Evolutionary conservation across 169 alveolate genomes (phyloP).

Genomic region (Plasmodium reichenowi): DNA sequence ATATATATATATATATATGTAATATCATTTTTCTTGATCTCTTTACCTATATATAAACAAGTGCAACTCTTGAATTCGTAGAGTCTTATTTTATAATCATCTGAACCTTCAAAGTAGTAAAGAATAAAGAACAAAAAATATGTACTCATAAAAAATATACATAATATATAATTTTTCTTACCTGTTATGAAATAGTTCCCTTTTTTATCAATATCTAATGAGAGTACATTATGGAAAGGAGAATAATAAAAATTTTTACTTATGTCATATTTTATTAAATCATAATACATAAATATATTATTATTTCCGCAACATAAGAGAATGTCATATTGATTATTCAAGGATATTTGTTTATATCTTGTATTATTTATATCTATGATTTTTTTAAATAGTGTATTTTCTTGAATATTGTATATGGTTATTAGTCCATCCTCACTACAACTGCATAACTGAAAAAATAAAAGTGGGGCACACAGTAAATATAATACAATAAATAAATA

Average conservation of each 20-base stretch:
- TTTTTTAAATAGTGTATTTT: slow-evolving; percentile 24
- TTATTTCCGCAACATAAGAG: slow-evolving; percentile 66
- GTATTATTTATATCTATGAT: slow-evolving; percentile 38
- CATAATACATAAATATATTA: slow-evolving; percentile 70
- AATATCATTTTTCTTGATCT: background rate
- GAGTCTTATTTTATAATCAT: slow-evolving; percentile 39
- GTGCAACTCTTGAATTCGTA: slow-evolving; percentile 74
- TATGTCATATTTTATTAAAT: slow-evolving; percentile 46
- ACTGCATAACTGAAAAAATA: slow-evolving; percentile 30
- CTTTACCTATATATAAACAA: slow-evolving; percentile 45
- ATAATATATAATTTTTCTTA: background rate
- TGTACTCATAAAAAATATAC: too few species aligned
- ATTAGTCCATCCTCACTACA: slow-evolving; percentile 69
- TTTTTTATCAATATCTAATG: slow-evolving; percentile 49
- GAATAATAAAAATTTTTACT: slow-evolving; percentile 63
- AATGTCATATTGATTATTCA: slow-evolving; percentile 48
- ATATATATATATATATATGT: background rate
- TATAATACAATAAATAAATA: background rate
- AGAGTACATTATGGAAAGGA: slow-evolving; percentile 56
- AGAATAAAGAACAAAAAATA: background rate
- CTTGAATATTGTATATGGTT: slow-evolving; percentile 42
- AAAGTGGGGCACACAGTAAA: background rate
- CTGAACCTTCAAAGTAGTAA: slow-evolving; percentile 41
- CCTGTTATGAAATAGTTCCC: slow-evolving; percentile 69
- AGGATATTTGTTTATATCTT: slow-evolving; percentile 54